A percentile compares a stretch with the other conserved stretches of the same genome.
Evolutionary conservation across 2,329 filamentous ascomycete genomes (phyloP).

Genomic region (Xylaria sp.): DNA sequence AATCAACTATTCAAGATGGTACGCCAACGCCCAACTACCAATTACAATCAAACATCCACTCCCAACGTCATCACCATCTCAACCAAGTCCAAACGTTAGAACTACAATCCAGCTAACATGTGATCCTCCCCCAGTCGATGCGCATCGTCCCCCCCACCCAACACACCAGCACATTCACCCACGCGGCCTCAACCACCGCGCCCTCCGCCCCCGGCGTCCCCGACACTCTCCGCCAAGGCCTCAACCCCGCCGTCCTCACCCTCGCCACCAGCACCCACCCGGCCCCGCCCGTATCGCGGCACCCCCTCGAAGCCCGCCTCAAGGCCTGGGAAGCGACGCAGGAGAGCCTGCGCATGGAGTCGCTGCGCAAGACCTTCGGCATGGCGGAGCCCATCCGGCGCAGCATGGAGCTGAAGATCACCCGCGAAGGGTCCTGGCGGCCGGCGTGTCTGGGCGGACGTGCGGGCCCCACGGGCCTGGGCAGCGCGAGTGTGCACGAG

Average conservation of each 20-base stretch:
- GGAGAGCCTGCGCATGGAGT: slow-evolving; percentile 80
- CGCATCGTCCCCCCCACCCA: slow-evolving; percentile 72
- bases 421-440: slow-evolving; percentile 72
- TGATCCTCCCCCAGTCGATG: slow-evolving; percentile 60
- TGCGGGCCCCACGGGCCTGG: slow-evolving; percentile 55
- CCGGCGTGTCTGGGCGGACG: slow-evolving; percentile 63
- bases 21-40: slow-evolving; percentile 27
- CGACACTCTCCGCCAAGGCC: slow-evolving; percentile 83
- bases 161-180: slow-evolving; percentile 62
- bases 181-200: slow-evolving; percentile 58
- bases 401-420: slow-evolving; percentile 92
- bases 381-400: slow-evolving; percentile 88
- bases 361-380: slow-evolving; percentile 79
- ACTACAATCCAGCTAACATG: slow-evolving; percentile 16
- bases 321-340: slow-evolving; percentile 87
- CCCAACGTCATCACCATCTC: not conserved
- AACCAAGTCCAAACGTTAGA: not conserved
- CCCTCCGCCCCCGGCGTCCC: slow-evolving; percentile 90
- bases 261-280: not conserved
- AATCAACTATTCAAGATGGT: slow-evolving; percentile 44
- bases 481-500: slow-evolving; percentile 68
- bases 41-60: not conserved
- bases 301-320: slow-evolving; percentile 89
- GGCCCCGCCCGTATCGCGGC: slow-evolving; percentile 54
- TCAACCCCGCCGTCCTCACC: slow-evolving; percentile 51